Conservation (phyloP, 257 asterid species). For the Rehmannia glutinosa region DNA sequence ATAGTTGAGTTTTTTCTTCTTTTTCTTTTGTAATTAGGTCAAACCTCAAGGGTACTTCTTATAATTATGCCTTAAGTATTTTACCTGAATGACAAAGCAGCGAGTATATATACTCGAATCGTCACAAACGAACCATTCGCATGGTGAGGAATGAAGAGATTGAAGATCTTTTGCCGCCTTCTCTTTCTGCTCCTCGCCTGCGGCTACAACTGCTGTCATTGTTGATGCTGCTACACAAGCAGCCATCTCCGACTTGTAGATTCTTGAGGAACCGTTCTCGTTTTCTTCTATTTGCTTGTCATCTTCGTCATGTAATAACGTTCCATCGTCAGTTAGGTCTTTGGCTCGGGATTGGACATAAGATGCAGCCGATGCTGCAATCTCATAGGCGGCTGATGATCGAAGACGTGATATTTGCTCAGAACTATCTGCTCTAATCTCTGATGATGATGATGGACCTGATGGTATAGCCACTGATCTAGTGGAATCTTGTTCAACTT, state of each 20-base stretch:
- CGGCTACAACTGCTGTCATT: constrained; percentile 88
- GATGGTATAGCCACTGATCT: no score
- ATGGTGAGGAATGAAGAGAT: constrained; percentile 76
- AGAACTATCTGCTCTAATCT: constrained; percentile 1
- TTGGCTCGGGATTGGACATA: constrained; percentile 56
- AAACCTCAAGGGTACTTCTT: no score
- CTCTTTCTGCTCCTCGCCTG: constrained; percentile 65
- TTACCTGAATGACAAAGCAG: constrained; percentile 75
- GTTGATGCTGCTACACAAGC: constrained; percentile 78
- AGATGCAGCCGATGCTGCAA: constrained; percentile 81
- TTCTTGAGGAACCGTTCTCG: neutral
- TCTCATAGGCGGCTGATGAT: constrained; percentile 61
- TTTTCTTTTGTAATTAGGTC: no score
- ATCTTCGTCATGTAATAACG: neutral
- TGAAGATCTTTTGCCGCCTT: constrained; percentile 81
- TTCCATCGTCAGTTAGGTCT: no score
- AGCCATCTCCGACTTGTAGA: constrained; percentile 57
- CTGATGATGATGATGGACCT: constrained; percentile 3
- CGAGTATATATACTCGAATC: constrained; percentile 69
- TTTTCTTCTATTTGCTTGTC: constrained; percentile 18
- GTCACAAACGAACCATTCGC: constrained; percentile 91
- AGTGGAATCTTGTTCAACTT: constrained; percentile 39
- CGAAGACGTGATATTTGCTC: constrained; percentile 23
- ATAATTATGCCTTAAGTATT: no score
- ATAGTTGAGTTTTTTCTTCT: no score